Evolutionary conservation across 2,329 filamentous ascomycete species (phyloP).

Genomic region (Botrytis fabae): DNA sequence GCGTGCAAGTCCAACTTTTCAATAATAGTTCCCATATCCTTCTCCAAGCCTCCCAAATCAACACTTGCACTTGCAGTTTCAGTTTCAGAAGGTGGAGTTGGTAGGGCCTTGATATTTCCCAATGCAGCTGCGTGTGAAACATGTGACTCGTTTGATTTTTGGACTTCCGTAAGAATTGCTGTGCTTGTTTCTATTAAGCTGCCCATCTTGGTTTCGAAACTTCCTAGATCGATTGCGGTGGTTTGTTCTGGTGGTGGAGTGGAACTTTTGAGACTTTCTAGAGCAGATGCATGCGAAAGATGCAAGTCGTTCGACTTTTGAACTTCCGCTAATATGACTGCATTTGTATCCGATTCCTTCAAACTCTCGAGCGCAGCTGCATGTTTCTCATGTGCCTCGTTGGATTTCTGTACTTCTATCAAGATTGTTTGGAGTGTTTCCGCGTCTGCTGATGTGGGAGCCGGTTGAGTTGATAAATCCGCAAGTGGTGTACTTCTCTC

Average conservation of each 20-base stretch:
- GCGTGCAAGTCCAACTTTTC: constrained; percentile 20
- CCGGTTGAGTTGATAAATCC: neutral
- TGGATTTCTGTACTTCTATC: constrained; percentile 26
- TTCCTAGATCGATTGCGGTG: neutral
- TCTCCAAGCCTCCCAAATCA: constrained; percentile 1
- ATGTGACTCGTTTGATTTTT: constrained; percentile 26
- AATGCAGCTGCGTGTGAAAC: constrained; percentile 25
- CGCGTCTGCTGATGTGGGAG: neutral
- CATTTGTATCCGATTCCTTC: constrained; percentile 27
- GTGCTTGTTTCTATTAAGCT: constrained; percentile 23
- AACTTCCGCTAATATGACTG: constrained; percentile 26
- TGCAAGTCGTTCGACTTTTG: constrained; percentile 27
- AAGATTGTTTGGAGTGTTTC: constrained; percentile 27
- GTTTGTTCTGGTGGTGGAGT: constrained; percentile 4
- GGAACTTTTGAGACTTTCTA: constrained; percentile 25
- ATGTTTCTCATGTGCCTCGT: constrained; percentile 30
- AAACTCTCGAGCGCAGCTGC: neutral
- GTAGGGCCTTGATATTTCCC: constrained; percentile 25
- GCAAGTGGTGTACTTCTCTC: neutral
- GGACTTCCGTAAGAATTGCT: constrained; percentile 23
- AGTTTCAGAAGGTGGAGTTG: neutral
- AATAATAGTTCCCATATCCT: neutral
- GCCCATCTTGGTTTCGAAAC: constrained; percentile 23
- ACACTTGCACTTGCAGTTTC: constrained; percentile 12
- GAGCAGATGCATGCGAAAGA: constrained; percentile 24